These are phyloP conservation scores for Inga oerstediana DNA, from an alignment of 306 rosid genomes.

Conservation along the genomic window DNA sequence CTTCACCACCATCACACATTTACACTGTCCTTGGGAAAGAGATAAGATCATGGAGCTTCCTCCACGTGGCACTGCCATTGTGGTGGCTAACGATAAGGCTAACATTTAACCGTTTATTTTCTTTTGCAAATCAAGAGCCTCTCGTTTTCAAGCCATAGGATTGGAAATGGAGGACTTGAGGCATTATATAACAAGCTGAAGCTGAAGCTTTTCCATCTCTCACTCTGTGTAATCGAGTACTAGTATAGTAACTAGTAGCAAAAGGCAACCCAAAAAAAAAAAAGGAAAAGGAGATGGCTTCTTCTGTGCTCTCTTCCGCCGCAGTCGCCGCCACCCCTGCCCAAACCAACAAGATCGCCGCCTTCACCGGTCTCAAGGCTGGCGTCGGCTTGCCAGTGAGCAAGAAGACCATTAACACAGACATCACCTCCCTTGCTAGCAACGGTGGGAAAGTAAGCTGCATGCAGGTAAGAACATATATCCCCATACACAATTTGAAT, in stretches of 20 bases:
- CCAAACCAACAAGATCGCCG: slow-evolving; percentile 62
- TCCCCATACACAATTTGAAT: neutral
- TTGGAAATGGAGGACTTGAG: neutral
- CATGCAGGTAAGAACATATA: slow-evolving; percentile 54
- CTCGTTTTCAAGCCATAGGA: slow-evolving; percentile 37
- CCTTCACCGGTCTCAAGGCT: slow-evolving; percentile 79
- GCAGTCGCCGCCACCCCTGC: slow-evolving; percentile 51
- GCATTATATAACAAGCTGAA: slow-evolving; percentile 40
- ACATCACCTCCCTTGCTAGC: slow-evolving; percentile 67
- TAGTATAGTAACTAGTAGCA: neutral
- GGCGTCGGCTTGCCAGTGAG: slow-evolving; percentile 54
- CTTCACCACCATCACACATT: slow-evolving; percentile 52
- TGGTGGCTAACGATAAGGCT: slow-evolving; percentile 61
- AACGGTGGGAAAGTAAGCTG: slow-evolving; percentile 78
- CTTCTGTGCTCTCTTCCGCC: slow-evolving; percentile 62
- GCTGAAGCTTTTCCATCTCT: slow-evolving; percentile 11
- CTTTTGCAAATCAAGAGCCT: slow-evolving; percentile 1
- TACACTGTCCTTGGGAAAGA: slow-evolving; percentile 26
- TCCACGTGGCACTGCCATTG: slow-evolving; percentile 57
- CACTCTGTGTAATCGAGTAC: slow-evolving; percentile 2
- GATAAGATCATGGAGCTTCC: slow-evolving; percentile 45
- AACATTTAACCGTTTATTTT: slow-evolving; percentile 36
- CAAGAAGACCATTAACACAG: slow-evolving; percentile 53
- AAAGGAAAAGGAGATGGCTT: slow-evolving; percentile 53
- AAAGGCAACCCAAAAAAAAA: neutral